phyloP scores from a whole-genome alignment of 2,329 filamentous ascomycete species.

The Colletotrichum phormii region DNA sequence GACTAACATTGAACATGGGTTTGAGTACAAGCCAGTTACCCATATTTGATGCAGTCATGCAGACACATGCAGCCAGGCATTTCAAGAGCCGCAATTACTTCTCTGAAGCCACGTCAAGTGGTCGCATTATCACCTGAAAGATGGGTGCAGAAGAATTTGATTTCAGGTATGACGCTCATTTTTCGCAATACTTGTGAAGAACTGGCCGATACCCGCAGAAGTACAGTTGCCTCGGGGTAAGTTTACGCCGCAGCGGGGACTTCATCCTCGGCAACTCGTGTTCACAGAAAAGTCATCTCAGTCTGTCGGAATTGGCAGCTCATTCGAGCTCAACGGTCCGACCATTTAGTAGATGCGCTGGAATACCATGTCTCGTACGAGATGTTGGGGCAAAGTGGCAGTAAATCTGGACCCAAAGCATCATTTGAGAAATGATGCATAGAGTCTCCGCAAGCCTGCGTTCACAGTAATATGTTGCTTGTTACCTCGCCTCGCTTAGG shows the following conservation, averaged over 20 bases:
- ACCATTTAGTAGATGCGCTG: neutral
- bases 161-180: neutral
- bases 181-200: neutral
- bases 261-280: neutral
- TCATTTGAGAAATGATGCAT: neutral
- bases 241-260: neutral
- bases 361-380: neutral
- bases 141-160: neutral
- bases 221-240: neutral
- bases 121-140: neutral
- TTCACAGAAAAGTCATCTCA: neutral
- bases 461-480: neutral
- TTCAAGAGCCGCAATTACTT: neutral
- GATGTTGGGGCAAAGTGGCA: neutral
- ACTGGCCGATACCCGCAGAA: neutral
- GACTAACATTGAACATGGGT: neutral
- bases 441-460: neutral
- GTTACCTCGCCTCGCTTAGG: neutral
- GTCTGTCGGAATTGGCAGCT: neutral
- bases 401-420: neutral
- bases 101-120: neutral
- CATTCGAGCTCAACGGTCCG: neutral
- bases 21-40: neutral
- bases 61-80: neutral
- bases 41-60: neutral